phyloP scores from a whole-genome alignment of 192 early-diverging fungal genomes.

The Podila horticola region DNA sequence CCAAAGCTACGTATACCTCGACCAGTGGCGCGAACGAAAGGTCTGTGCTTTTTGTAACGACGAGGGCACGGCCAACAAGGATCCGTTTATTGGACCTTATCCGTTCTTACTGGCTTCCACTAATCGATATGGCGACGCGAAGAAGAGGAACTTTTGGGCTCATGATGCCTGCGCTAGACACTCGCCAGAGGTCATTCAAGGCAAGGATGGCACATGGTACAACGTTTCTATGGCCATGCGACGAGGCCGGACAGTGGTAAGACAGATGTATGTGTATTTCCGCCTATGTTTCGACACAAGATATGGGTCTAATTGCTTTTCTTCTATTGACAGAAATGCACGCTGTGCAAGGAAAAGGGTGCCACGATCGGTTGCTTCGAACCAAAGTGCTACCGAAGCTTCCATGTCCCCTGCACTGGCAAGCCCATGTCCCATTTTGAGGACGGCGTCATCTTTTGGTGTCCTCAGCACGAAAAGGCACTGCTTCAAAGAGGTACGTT shows the following conservation, averaged over 20 bases:
- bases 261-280: background rate
- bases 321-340: slow-evolving; percentile 64
- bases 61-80: slow-evolving; percentile 58
- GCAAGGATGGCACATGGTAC: slow-evolving; percentile 78
- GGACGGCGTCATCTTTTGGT: slow-evolving; percentile 90
- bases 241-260: slow-evolving; percentile 76
- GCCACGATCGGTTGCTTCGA: slow-evolving; percentile 93
- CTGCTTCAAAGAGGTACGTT: slow-evolving; percentile 62
- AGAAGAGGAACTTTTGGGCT: slow-evolving; percentile 78
- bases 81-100: slow-evolving; percentile 67
- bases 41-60: slow-evolving; percentile 79
- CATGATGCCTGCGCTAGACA: slow-evolving; percentile 86
- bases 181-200: slow-evolving; percentile 86
- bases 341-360: slow-evolving; percentile 79
- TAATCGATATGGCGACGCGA: slow-evolving; percentile 61
- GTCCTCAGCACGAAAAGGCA: slow-evolving; percentile 75
- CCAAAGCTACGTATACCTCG: slow-evolving; percentile 58
- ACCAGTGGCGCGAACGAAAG: slow-evolving; percentile 62
- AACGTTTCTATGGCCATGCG: slow-evolving; percentile 84
- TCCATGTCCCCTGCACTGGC: slow-evolving; percentile 83
- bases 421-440: slow-evolving; percentile 77
- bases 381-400: slow-evolving; percentile 81
- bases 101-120: slow-evolving; percentile 68
- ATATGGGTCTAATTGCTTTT: background rate
- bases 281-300: too few species aligned